Conservation (phyloP, 306 rosid species). For the Dryas alaskensis region DNA sequence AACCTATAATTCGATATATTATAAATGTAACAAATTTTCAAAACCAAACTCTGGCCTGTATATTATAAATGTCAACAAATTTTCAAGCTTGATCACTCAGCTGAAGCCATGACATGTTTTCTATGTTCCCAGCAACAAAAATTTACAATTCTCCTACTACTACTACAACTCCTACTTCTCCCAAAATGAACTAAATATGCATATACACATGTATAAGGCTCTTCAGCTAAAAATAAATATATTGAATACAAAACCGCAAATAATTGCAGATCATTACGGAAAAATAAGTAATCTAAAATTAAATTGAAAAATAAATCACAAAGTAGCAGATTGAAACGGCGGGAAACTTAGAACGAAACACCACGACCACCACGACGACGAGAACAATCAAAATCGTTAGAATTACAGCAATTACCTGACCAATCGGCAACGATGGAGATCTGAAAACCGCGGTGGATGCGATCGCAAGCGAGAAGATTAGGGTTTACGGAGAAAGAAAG, state of each 20-base stretch:
- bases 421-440: conserved; percentile 32
- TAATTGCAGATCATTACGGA: conserved; percentile 9
- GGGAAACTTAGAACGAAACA: neutral
- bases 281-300: neutral
- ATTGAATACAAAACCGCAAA: neutral
- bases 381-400: neutral
- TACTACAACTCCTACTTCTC: neutral
- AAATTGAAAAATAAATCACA: neutral
- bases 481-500: conserved; percentile 35
- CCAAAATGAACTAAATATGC: neutral
- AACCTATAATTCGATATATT: neutral
- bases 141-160: neutral
- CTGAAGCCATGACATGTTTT: neutral
- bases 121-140: neutral
- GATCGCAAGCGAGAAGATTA: conserved; percentile 10
- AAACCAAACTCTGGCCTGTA: neutral
- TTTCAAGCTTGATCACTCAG: neutral
- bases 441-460: conserved; percentile 9
- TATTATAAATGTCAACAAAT: neutral
- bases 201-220: neutral
- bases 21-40: neutral
- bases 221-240: neutral
- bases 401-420: conserved; percentile 34
- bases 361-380: neutral
- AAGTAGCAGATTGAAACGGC: conserved; percentile 7